Base-by-base conservation (phyloP, 1,139 yeast species). In the Saccharomyces hybrid region DNA sequence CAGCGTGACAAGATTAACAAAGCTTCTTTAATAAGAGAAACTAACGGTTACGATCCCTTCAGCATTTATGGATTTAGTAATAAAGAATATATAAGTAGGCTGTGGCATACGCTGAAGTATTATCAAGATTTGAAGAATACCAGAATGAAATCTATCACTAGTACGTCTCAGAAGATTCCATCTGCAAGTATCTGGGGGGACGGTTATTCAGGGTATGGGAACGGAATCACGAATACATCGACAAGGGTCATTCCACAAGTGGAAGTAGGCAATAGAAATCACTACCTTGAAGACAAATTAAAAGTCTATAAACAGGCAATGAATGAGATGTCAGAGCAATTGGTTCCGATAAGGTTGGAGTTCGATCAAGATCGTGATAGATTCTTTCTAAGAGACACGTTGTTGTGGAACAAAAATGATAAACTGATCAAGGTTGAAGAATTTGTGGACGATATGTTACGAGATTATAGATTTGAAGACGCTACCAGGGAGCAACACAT, bases 121-220 rank as follows among this genome's bases (percentile, higher is more conserved):
- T 79, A 77, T 56, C 75, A 76, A 58, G 73, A 74, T 26, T 66
- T 79, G 44, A 76, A 78, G 57, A 70, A 71, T 51, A 72, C 78
- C 1, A 69, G 93, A 65, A 82, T 85, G 86, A 81, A 82, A 60
- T 80, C 89, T 1, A 84, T 85, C 49, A 76, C 80, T 29, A 70
- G 76, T 41, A 74, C 82, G 3, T 73, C 78, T 41, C 78, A 79
- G 46, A 70, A 67, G 57, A 66, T 81, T 57, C 75, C 78, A 52
- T 75, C 85, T 0, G 84, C 84, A 59, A 84, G 90, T 59, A 84
- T 91, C 32, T 93, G 96, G 90, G 96, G 96, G 25, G 95, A 87
- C 65, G 99, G 98, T 1, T 93, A 89, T 68, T 84, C 86, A 60
- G 98, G 98, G 0, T 91, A 90, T 68, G 98, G 97, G 2, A 91